These are phyloP conservation scores for Paraphoma chrysanthemicola DNA, from an alignment of 2,329 filamentous ascomycete genomes.

Conservation along the genomic window DNA sequence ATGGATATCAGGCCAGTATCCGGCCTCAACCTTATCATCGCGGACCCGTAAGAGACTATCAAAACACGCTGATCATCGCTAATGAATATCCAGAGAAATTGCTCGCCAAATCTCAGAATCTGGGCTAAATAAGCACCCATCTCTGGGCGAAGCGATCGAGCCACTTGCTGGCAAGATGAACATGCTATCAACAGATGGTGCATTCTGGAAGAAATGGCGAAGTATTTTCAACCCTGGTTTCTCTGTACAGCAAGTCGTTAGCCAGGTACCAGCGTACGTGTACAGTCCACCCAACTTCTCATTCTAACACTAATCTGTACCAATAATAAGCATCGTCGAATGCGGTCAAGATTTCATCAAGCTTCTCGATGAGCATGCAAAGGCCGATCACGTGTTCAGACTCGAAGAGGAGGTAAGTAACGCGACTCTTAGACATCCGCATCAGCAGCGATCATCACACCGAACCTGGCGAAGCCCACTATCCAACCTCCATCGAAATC, in stretches of 20 bases:
- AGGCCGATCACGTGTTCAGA: conserved; percentile 46
- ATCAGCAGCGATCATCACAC: too few species aligned
- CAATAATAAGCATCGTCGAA: conserved; percentile 40
- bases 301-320: background rate
- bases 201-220: conserved; percentile 54
- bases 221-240: conserved; percentile 54
- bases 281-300: background rate
- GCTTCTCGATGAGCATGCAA: conserved; percentile 45
- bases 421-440: too few species aligned
- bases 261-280: conserved; percentile 36
- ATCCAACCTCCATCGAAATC: too few species aligned
- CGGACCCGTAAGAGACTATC: conserved; percentile 29
- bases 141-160: conserved; percentile 36
- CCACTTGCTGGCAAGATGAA: conserved; percentile 48
- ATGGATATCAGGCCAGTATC: conserved; percentile 49
- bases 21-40: conserved; percentile 34
- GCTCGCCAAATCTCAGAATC: conserved; percentile 43
- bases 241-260: conserved; percentile 46
- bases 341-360: conserved; percentile 39
- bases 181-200: conserved; percentile 47
- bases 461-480: too few species aligned
- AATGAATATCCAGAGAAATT: conserved; percentile 22
- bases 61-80: background rate
- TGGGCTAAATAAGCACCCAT: conserved; percentile 42
- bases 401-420: conserved; percentile 43